Base-by-base conservation (phyloP, 805 yeast genomes). In the Ogataea wickerhamii region DNA sequence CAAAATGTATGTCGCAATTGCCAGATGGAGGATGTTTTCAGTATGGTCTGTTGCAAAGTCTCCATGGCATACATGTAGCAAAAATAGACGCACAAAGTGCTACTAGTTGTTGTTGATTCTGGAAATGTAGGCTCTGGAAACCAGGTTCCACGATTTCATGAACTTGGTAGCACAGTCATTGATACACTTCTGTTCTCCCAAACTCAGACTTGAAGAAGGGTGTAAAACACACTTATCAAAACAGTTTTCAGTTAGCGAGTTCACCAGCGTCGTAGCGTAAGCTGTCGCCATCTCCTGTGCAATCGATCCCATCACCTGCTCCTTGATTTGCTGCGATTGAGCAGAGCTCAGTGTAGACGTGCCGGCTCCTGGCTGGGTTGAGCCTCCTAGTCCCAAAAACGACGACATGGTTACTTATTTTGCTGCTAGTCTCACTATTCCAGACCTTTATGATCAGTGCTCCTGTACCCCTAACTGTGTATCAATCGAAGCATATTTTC, bases 101-200 rank as follows among this genome's bases (percentile, higher is more conserved):
- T 12, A 12, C 25, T 22, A 22, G 8, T 49, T 45, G 23, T 41
- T 48, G 47, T 56, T 59, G 51, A 87, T 83, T 61, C 95, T 76
- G 20, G 76, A 58, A 36, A 87, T 76, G 61, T 87, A 88, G 8
- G 85, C 69, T 58, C 78, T 80, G 10, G 95, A 85, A 29, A 89
- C 71, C 38, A 81, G 70, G 53, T 88, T 87, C 96, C 96, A 89
- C 23, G 94, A 79, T 60, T 83, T 76, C 91, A 88, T 82, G 63
- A 86, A 89, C 65, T 87, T 89, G 47, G 82, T 80, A 51, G 84
- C 72, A 60, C 98, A 89, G 59, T 80, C 82, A 42, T 72, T 76
- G 33, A 86, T 73, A 64, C 96, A 88, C 20, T 62, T 63, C 39
- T 76, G 76, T 53, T 88, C 87, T 5, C 66, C 70, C 2, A 68